Conservation (phyloP, 164 flowering plant genomes). For the Vitis rupestris region DNA sequence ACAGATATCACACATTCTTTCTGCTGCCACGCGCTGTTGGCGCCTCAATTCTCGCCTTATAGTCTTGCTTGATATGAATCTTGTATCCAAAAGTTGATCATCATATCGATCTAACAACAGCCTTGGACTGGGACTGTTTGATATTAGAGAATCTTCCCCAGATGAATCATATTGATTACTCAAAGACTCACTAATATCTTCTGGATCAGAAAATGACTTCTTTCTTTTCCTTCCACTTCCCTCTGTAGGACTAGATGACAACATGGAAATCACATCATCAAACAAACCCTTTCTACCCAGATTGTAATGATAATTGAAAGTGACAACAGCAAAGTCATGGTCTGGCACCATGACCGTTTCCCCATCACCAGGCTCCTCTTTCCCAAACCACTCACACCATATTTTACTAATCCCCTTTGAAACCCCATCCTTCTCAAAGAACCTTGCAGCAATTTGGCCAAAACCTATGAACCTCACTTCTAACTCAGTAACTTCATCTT, state of each 20-base stretch:
- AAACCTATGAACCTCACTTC: conserved; percentile 48
- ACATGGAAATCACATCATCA: conserved; percentile 40
- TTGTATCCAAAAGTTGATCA: conserved; percentile 37
- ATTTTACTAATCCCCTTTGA: conserved; percentile 43
- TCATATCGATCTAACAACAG: conserved; percentile 28
- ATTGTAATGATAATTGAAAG: conserved; percentile 52
- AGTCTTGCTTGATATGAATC: conserved; percentile 44
- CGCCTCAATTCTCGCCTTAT: conserved; percentile 62
- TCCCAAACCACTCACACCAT: conserved; percentile 97
- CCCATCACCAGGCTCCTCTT: conserved; percentile 20
- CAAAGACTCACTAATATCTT: conserved; percentile 46
- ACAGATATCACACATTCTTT: conserved; percentile 79
- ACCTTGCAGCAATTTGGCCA: conserved; percentile 66
- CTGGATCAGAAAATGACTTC: conserved; percentile 70
- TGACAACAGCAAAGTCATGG: conserved; percentile 71
- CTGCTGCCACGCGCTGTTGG: conserved; percentile 66
- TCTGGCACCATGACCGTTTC: conserved; percentile 27
- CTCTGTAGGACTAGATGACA: conserved; percentile 27
- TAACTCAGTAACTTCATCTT: conserved; percentile 50
- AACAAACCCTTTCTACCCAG: conserved; percentile 58
- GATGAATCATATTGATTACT: conserved; percentile 45
- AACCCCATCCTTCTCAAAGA: conserved; percentile 30
- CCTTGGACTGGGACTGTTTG: conserved; percentile 23
- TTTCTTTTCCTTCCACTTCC: conserved; percentile 36
- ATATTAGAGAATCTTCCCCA: conserved; percentile 42